Conservation (phyloP, 768 basidiomycete species). For the Pleurotus ostreatus region DNA sequence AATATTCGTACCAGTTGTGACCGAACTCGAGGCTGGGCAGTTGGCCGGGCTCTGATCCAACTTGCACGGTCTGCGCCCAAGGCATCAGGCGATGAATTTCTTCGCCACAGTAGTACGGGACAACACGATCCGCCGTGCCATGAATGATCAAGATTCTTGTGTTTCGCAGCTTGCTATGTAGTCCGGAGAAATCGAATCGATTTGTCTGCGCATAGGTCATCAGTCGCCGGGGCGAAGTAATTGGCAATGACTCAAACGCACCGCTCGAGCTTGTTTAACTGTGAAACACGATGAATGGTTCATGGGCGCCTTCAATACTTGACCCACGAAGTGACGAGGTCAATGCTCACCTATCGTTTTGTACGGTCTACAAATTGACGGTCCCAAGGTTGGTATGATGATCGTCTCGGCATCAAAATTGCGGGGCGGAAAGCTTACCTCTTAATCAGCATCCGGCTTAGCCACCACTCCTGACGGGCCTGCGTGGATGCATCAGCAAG, state of each 20-base stretch:
- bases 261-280: slow-evolving; percentile 31
- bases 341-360: slow-evolving; percentile 23
- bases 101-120: slow-evolving; percentile 32
- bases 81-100: slow-evolving; percentile 33
- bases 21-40: slow-evolving; percentile 35
- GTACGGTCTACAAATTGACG: slow-evolving; percentile 18
- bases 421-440: slow-evolving; percentile 14
- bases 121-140: slow-evolving; percentile 32
- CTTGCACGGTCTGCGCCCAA: slow-evolving; percentile 28
- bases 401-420: not conserved
- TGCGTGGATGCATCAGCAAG: not conserved
- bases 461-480: slow-evolving; percentile 13
- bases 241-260: slow-evolving; percentile 12
- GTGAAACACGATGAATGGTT: not conserved
- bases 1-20: slow-evolving; percentile 45
- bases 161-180: slow-evolving; percentile 25
- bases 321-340: too few species aligned
- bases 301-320: too few species aligned
- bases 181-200: slow-evolving; percentile 25
- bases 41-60: slow-evolving; percentile 28
- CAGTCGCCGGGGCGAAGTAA: not conserved
- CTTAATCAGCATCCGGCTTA: slow-evolving; percentile 12
- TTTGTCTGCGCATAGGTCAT: slow-evolving; percentile 15
- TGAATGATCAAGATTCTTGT: slow-evolving; percentile 36
- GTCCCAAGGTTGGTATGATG: not conserved